phyloP scores from a whole-genome alignment of 2,329 filamentous ascomycete species.

The Didymellaceae sp. region DNA sequence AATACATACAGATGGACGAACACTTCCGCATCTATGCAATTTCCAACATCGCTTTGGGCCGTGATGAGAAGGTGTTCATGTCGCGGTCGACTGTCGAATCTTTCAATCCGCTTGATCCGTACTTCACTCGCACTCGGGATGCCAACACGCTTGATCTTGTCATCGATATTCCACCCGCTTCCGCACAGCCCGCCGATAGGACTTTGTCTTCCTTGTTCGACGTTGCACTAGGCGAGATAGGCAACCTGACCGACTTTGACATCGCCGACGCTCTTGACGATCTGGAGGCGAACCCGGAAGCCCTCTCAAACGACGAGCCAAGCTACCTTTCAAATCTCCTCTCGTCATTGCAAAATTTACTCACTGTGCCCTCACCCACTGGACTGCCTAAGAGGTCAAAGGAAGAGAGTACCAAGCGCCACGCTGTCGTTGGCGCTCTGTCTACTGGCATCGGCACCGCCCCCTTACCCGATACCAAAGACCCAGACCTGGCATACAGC shows the following conservation, averaged over 20 bases:
- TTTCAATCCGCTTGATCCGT: conserved; percentile 78
- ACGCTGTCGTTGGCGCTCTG: conserved; percentile 56
- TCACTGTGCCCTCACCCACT: conserved; percentile 34
- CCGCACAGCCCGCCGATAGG: conserved; percentile 23
- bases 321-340: conserved; percentile 46
- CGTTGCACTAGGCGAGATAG: conserved; percentile 29
- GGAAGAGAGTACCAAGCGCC: conserved; percentile 26
- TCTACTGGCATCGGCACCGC: conserved; percentile 70
- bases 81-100: conserved; percentile 71
- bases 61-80: conserved; percentile 86
- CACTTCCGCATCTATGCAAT: conserved; percentile 79
- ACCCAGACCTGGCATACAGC: conserved; percentile 44
- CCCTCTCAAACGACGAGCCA: conserved; percentile 30
- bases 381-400: conserved; percentile 16
- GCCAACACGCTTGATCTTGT: conserved; percentile 75
- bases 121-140: conserved; percentile 81
- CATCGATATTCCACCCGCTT: conserved; percentile 58
- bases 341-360: conserved; percentile 44
- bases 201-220: conserved; percentile 32
- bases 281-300: conserved; percentile 31
- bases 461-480: conserved; percentile 68
- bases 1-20: conserved; percentile 45
- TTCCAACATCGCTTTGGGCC: conserved; percentile 79
- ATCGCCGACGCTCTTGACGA: conserved; percentile 31
- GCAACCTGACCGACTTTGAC: conserved; percentile 34